These are phyloP conservation scores for Stephanodiscus minutulus DNA, from an alignment of 108 stramenopile species.

Conservation along the genomic window DNA sequence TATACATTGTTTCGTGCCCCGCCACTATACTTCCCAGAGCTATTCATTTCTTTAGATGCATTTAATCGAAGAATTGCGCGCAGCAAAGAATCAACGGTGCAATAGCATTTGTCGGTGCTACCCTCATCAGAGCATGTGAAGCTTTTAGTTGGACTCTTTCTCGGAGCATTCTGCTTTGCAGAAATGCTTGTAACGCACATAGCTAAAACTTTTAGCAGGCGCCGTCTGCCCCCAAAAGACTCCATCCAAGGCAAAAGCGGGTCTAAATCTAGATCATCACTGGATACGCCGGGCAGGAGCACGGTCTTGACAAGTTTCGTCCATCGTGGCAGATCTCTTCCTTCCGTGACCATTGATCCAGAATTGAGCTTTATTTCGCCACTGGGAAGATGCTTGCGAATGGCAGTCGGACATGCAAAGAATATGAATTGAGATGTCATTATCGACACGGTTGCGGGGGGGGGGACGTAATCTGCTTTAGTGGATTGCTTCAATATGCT, in stretches of 20 bases:
- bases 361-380: conserved; percentile 12
- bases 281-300: conserved; percentile 64
- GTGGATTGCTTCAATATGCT: conserved; percentile 52
- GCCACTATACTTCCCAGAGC: conserved; percentile 20
- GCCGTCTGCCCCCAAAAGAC: conserved; percentile 49
- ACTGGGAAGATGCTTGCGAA: conserved; percentile 20
- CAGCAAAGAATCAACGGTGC: conserved; percentile 33
- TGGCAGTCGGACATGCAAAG: conserved; percentile 53
- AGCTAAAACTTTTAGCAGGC: conserved; percentile 38
- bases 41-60: background rate
- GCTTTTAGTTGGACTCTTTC: background rate
- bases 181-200: conserved; percentile 40
- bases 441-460: conserved; percentile 66
- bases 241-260: conserved; percentile 68
- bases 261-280: conserved; percentile 60
- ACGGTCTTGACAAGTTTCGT: conserved; percentile 53
- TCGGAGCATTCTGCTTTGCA: conserved; percentile 1
- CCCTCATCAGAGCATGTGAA: background rate
- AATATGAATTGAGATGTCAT: conserved; percentile 64
- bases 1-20: conserved; percentile 30
- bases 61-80: conserved; percentile 37
- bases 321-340: conserved; percentile 48
- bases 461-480: conserved; percentile 62
- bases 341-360: conserved; percentile 28
- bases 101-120: conserved; percentile 4